A percentile compares a stretch with the other conserved stretches of the same genome.
phyloP scores from a whole-genome alignment of 2,329 filamentous ascomycete genomes.

The Drechslerella stenobrocha region DNA sequence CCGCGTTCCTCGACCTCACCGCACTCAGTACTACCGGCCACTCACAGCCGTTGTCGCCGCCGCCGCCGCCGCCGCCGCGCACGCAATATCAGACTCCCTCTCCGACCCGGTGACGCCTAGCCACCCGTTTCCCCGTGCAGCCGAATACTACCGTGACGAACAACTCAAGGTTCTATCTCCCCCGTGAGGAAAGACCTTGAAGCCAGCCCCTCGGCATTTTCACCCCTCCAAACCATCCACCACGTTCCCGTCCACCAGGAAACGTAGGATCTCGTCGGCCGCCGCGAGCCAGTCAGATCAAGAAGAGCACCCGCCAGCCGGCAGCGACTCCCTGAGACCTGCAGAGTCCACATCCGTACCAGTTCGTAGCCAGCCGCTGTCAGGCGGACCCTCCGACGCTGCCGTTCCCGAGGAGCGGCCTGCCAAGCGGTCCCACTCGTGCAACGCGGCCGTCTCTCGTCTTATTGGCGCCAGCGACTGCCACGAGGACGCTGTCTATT shows the following conservation, averaged over 20 bases:
- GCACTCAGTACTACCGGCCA: too few relatives aligned
- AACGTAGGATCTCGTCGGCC: constrained; percentile 40
- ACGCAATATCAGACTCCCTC: too few relatives aligned
- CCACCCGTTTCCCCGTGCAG: background rate
- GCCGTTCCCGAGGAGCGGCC: constrained; percentile 36
- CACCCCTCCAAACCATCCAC: constrained; percentile 19
- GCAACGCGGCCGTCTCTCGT: background rate
- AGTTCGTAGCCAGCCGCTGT: constrained; percentile 1
- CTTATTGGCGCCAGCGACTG: background rate
- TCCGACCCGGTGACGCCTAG: too few relatives aligned
- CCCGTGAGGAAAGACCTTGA: constrained; percentile 33
- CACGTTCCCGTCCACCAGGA: constrained; percentile 42
- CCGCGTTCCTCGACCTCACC: too few relatives aligned
- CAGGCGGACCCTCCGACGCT: background rate
- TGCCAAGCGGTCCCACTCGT: constrained; percentile 44
- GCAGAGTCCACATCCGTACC: constrained; percentile 11
- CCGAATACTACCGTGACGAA: constrained; percentile 12
- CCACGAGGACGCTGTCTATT: constrained; percentile 40
- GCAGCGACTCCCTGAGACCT: constrained; percentile 16
- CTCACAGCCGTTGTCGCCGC: too few relatives aligned
- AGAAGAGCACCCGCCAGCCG: constrained; percentile 16
- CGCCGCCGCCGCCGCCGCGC: too few relatives aligned
- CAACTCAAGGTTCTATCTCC: constrained; percentile 41
- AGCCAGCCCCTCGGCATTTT: constrained; percentile 6
- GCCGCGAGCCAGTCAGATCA: constrained; percentile 25